Conservation (phyloP, 2,329 filamentous ascomycete species). For the Fusarium sp. region DNA sequence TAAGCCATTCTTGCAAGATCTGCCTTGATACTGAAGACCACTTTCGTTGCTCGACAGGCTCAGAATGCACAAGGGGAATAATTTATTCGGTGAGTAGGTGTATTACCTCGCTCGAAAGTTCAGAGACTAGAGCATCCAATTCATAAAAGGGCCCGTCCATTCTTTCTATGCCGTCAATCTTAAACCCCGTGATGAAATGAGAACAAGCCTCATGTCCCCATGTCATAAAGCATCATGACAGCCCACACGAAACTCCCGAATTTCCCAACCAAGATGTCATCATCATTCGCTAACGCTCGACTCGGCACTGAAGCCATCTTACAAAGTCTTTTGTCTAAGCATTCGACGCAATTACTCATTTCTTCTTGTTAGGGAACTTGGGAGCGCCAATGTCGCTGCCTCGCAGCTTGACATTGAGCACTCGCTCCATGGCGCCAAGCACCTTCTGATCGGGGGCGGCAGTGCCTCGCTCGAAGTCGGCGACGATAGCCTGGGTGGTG, state of each 20-base stretch:
- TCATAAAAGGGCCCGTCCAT: slow-evolving; percentile 12
- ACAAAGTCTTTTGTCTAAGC: slow-evolving; percentile 24
- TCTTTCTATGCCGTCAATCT: slow-evolving; percentile 26
- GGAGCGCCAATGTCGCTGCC: slow-evolving; percentile 86
- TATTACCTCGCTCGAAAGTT: slow-evolving; percentile 3
- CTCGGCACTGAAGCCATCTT: slow-evolving; percentile 41
- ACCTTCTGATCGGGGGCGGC: slow-evolving; percentile 87
- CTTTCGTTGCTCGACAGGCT: neutral
- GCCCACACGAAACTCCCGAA: slow-evolving; percentile 41
- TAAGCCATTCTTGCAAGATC: neutral
- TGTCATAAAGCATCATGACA: slow-evolving; percentile 41
- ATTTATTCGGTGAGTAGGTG: slow-evolving; percentile 19
- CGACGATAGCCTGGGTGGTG: slow-evolving; percentile 81
- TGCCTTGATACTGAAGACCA: neutral
- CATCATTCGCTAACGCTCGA: slow-evolving; percentile 44
- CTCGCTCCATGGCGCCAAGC: slow-evolving; percentile 78
- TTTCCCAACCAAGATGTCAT: slow-evolving; percentile 40
- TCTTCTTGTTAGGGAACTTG: slow-evolving; percentile 79
- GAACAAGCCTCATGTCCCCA: slow-evolving; percentile 38
- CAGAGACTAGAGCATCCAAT: slow-evolving; percentile 17
- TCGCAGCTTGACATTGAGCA: slow-evolving; percentile 87
- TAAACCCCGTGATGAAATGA: slow-evolving; percentile 23
- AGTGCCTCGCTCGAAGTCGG: slow-evolving; percentile 84
- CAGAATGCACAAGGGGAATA: slow-evolving; percentile 10
- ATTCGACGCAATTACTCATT: slow-evolving; percentile 43